These are phyloP conservation scores for Catharanthus roseus DNA, from an alignment of 257 asterid species.

Conservation along the genomic window DNA sequence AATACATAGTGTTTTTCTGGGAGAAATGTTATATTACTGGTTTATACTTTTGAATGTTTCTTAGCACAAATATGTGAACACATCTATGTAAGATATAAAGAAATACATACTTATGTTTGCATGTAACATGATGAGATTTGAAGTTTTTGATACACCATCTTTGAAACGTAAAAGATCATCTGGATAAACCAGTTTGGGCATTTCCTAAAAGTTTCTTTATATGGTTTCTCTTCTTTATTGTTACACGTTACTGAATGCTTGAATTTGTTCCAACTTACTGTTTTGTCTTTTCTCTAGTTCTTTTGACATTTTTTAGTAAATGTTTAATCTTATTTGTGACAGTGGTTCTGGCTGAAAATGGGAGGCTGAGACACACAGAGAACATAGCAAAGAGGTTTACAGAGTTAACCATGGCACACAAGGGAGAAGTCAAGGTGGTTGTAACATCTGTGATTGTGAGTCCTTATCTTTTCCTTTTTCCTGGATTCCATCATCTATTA, in stretches of 20 bases:
- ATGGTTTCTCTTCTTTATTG: no score
- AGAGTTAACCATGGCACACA: constrained; percentile 81
- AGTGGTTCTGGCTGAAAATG: constrained; percentile 70
- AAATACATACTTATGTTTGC: neutral
- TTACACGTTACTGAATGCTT: neutral
- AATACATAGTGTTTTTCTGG: neutral
- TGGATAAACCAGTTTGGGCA: neutral
- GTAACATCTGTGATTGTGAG: constrained; percentile 91
- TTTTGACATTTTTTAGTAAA: neutral
- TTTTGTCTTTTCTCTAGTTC: neutral
- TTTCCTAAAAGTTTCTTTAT: neutral
- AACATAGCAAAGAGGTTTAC: constrained; percentile 49
- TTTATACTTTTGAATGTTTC: neutral
- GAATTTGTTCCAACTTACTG: neutral
- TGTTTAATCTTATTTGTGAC: constrained; percentile 18
- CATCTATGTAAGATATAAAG: neutral
- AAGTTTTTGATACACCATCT: neutral
- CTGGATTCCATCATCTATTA: neutral
- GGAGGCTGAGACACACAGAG: constrained; percentile 60
- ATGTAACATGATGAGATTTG: neutral
- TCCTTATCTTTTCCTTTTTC: constrained; percentile 9
- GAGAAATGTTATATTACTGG: neutral
- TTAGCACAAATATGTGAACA: neutral
- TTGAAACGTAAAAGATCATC: neutral
- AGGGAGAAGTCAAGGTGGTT: constrained; percentile 76